A percentile compares a stretch with the other conserved stretches of the same genome.
Conservation (phyloP, 1,284 basidiomycete genomes). For the Ganoderma multipileum region DNA sequence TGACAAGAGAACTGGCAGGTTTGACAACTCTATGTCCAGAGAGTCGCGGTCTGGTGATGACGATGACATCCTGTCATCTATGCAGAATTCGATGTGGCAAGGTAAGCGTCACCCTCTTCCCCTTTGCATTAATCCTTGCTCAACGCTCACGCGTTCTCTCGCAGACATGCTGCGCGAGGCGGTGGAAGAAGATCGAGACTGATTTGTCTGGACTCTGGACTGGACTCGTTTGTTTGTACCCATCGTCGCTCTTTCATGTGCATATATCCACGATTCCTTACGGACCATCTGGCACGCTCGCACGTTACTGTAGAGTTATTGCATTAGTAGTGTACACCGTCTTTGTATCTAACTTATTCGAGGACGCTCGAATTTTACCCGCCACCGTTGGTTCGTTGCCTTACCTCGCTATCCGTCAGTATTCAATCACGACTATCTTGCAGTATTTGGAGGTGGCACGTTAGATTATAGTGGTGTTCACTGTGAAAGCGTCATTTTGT, state of each 20-base stretch:
- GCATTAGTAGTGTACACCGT: conserved; percentile 33
- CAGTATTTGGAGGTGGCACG: neutral
- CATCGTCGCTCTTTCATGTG: conserved; percentile 24
- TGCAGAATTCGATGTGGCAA: conserved; percentile 75
- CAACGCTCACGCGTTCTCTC: neutral
- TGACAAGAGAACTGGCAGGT: conserved; percentile 40
- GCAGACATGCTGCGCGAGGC: conserved; percentile 65
- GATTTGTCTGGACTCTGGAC: conserved; percentile 12
- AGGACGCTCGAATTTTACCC: conserved; percentile 10
- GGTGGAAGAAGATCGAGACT: conserved; percentile 52
- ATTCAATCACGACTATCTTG: neutral
- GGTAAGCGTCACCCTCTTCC: conserved; percentile 47
- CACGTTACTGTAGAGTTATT: conserved; percentile 30
- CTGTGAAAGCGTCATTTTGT: too few species aligned
- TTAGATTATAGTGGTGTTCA: too few species aligned
- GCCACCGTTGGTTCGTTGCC: neutral
- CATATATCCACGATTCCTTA: conserved; percentile 19
- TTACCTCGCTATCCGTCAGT: neutral
- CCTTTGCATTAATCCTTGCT: neutral
- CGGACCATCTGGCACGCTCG: conserved; percentile 20
- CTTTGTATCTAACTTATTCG: conserved; percentile 31
- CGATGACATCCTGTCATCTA: conserved; percentile 60
- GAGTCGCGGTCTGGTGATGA: conserved; percentile 49
- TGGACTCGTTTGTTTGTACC: conserved; percentile 16
- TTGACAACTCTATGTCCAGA: conserved; percentile 49